Percentiles rank a stretch among this genome's conserved stretches.
Evolutionary conservation across 2,329 filamentous ascomycete species (phyloP).

Genomic region (Trichoderma breve): DNA sequence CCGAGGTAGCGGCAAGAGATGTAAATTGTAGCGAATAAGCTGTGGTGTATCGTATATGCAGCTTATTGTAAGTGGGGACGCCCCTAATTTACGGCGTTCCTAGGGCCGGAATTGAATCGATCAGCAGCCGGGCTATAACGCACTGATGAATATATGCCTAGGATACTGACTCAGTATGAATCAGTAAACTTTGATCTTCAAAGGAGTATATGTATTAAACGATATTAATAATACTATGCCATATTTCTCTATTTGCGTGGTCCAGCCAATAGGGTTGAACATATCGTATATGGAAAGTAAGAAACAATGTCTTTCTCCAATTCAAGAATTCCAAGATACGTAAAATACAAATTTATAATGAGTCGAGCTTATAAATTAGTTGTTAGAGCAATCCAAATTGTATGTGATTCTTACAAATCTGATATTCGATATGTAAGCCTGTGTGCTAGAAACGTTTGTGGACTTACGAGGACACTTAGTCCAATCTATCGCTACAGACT

Average conservation of each 20-base stretch:
- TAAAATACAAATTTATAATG: not conserved
- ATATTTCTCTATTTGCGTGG: not conserved
- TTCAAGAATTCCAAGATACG: not conserved
- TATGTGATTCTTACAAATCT: not conserved
- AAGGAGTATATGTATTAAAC: not conserved
- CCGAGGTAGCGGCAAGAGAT: not conserved
- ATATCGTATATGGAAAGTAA: not conserved
- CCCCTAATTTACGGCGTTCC: not conserved
- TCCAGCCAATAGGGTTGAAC: not conserved
- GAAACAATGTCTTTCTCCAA: not conserved
- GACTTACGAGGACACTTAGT: not conserved
- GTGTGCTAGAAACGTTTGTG: not conserved
- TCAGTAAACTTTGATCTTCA: not conserved
- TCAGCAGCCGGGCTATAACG: not conserved
- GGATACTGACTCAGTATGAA: not conserved
- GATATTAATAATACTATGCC: not conserved
- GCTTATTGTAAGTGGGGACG: not conserved
- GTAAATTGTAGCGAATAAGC: not conserved
- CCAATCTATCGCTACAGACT: not conserved
- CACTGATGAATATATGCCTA: not conserved
- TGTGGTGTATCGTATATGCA: not conserved
- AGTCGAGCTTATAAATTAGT: not conserved
- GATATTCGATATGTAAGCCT: not conserved
- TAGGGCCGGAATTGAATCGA: not conserved
- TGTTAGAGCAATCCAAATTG: not conserved